These are phyloP conservation scores for Rhizopogon vinicolor DNA, from an alignment of 768 basidiomycete genomes.

Conservation along the genomic window DNA sequence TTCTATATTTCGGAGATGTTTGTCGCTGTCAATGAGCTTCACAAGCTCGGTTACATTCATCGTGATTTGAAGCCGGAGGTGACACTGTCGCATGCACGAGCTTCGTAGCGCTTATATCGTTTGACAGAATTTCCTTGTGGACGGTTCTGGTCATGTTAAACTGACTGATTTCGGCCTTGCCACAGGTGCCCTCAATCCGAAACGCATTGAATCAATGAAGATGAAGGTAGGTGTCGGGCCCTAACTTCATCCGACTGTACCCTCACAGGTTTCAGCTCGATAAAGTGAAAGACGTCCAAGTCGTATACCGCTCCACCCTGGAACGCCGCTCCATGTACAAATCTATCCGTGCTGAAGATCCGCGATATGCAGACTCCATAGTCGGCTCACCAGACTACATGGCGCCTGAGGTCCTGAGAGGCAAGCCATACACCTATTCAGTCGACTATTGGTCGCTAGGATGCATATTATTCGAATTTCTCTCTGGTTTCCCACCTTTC, in stretches of 20 bases:
- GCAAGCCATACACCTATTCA: constrained; percentile 91
- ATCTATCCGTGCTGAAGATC: constrained; percentile 84
- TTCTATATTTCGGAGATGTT: constrained; percentile 99
- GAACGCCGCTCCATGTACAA: constrained; percentile 95
- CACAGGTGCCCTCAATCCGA: constrained; percentile 92
- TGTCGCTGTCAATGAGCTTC: constrained; percentile 85
- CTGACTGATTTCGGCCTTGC: constrained; percentile 97
- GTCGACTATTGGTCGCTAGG: constrained; percentile 99
- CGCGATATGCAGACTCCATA: constrained; percentile 93
- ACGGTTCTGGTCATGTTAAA: constrained; percentile 94
- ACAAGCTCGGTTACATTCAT: constrained; percentile 97
- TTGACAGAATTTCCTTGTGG: constrained; percentile 92
- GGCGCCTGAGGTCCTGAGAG: constrained; percentile 91
- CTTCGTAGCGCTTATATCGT: not conserved
- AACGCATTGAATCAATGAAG: constrained; percentile 90
- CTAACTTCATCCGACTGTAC: not conserved
- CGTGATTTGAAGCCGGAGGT: constrained; percentile 98
- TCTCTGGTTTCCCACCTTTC: constrained; percentile 97
- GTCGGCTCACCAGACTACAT: constrained; percentile 99
- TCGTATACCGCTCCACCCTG: constrained; percentile 87
- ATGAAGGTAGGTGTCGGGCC: constrained; percentile 57
- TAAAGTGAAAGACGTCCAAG: constrained; percentile 90
- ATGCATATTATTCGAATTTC: constrained; percentile 96
- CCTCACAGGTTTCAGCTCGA: constrained; percentile 62
- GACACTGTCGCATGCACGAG: constrained; percentile 10